Base-by-base conservation (phyloP, 495 filamentous ascomycete genomes). In the Penicillium desertorum region DNA sequence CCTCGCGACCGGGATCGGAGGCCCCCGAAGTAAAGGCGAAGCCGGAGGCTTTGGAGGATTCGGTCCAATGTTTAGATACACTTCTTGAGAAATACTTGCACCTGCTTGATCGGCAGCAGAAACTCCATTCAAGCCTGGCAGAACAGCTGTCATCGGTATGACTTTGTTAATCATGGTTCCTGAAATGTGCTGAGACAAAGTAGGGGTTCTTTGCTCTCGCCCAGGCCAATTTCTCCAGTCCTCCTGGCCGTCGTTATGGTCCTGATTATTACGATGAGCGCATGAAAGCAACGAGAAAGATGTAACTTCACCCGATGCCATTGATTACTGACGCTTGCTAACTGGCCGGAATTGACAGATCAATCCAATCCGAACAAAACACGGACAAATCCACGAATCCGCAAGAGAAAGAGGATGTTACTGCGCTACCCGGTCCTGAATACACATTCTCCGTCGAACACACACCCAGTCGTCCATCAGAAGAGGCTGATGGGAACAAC, bases 81-180 rank as follows among this genome's bases (percentile, higher is more conserved):
- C 81, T 92, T 25, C 77, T 93, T 3, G 82, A 86, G 65, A 75
- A 79, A 29, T 92, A 94, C 68, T 81, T 95, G 14, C 32, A 70
- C 51, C 80, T 90, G 5, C 76, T 96, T 0, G 80, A 94, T 72
- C 70, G 80, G 59, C 89, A 96, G 74, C 83, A 87, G 45, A 71
- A 71, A 27, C 71, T 89, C 19, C 84, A 86, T 34, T 66, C 71
- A 29, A 62, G 78, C 19, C 73, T 94, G 11, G 73, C 73, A 36
- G 64, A 70, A 23, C 69, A 82, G 20, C 76, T 92, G 25, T 78
- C 84, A 19, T 80, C 78, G 57, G 85, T 86, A 76, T 60, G 65
- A 10, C n/a, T n/a, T 42, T 19, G 36, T 32, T 8, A 22, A 20
- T 19, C 36, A 52, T 54, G 42, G 42, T 32, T 41, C 39, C 22